Percentiles rank a stretch among this genome's conserved stretches.
phyloP scores from a whole-genome alignment of 2,329 filamentous ascomycete genomes.

The Apiospora kogelbergensis region DNA sequence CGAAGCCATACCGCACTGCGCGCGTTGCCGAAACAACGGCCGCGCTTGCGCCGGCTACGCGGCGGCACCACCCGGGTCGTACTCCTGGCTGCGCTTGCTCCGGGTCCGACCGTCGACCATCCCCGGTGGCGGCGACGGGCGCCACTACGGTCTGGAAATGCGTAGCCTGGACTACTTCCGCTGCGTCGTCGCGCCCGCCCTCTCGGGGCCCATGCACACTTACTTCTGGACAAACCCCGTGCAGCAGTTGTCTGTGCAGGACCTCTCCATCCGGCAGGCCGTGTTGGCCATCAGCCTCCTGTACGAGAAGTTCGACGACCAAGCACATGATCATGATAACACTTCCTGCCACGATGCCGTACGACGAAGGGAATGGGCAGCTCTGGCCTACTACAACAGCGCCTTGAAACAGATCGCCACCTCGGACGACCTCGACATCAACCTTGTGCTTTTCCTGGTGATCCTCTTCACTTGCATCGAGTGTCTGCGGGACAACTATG shows the following conservation, averaged over 20 bases:
- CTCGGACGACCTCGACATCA: conserved; percentile 1
- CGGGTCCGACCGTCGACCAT: conserved; percentile 14
- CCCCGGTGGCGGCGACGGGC: background rate
- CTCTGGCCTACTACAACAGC: conserved; percentile 18
- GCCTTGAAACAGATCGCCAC: conserved; percentile 17
- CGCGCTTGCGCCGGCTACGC: conserved; percentile 26
- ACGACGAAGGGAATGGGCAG: background rate
- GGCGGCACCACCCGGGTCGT: conserved; percentile 12
- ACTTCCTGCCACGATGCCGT: background rate
- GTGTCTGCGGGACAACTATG: conserved; percentile 50
- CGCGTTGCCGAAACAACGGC: conserved; percentile 26
- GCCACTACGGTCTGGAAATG: conserved; percentile 7
- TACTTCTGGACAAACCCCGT: conserved; percentile 20
- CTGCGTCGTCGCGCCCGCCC: conserved; percentile 16
- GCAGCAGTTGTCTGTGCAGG: conserved; percentile 17
- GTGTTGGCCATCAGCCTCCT: conserved; percentile 21
- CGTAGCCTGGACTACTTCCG: conserved; percentile 21
- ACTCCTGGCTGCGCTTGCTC: conserved; percentile 18
- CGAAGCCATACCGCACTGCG: conserved; percentile 28
- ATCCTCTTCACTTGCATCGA: conserved; percentile 54
- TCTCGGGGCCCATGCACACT: conserved; percentile 11
- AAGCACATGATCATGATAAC: background rate
- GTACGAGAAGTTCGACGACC: conserved; percentile 15
- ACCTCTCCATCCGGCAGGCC: conserved; percentile 17
- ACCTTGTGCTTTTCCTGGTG: conserved; percentile 14